A percentile compares a stretch with the other conserved stretches of the same genome.
These are phyloP conservation scores for Deinandra increscens DNA, from an alignment of 129 eudicot genomes.

Conservation along the genomic window DNA sequence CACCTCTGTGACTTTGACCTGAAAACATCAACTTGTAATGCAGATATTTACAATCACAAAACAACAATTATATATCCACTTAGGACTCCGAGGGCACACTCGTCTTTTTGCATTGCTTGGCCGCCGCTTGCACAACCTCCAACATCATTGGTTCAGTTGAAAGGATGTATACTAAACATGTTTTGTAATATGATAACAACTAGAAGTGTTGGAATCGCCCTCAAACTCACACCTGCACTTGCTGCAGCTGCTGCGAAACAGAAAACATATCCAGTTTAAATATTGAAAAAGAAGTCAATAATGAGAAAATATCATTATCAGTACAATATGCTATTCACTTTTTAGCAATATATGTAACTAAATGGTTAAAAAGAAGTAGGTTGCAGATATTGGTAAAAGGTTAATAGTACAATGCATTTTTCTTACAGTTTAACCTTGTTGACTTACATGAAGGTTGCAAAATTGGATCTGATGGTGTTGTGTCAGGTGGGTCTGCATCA, in stretches of 20 bases:
- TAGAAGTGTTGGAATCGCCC: conserved; percentile 44
- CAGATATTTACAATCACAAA: conserved; percentile 73
- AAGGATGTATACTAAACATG: conserved; percentile 36
- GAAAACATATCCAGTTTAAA: conserved; percentile 1
- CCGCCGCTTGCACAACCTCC: conserved; percentile 48
- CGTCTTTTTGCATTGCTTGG: conserved; percentile 55
- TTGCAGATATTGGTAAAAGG: not conserved
- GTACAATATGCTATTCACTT: not conserved
- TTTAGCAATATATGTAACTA: not conserved
- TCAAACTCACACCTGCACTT: conserved; percentile 37
- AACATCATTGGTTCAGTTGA: conserved; percentile 42
- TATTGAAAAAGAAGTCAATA: not conserved
- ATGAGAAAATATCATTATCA: not conserved
- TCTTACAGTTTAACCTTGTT: not conserved
- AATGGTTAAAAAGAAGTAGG: not conserved
- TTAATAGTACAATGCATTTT: not conserved
- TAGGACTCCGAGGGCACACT: conserved; percentile 41
- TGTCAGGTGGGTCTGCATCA: conserved; percentile 62
- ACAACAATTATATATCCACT: conserved; percentile 64
- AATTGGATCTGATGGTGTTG: conserved; percentile 46
- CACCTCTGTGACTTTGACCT: conserved; percentile 95
- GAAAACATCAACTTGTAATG: conserved; percentile 37
- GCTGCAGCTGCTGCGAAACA: conserved; percentile 45
- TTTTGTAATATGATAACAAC: conserved; percentile 25
- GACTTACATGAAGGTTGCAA: conserved; percentile 77